phyloP scores from a whole-genome alignment of 352 stramenopile species.

The Aphanomyces astaci region DNA sequence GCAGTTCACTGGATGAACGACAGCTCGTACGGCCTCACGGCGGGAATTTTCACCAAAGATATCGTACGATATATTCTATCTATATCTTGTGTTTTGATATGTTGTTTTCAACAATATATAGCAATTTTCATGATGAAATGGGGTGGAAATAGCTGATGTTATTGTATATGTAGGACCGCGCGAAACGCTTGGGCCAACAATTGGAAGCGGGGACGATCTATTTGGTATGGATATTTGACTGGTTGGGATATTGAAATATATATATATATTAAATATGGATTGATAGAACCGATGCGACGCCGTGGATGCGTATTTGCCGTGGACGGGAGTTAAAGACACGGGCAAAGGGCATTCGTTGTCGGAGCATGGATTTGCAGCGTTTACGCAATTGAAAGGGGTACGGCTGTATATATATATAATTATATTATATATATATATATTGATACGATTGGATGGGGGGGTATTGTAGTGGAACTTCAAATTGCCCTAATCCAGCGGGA shows the following conservation, averaged over 20 bases:
- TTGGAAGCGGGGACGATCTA: slow-evolving; percentile 72
- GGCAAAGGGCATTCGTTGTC: slow-evolving; percentile 77
- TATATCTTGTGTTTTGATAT: not conserved
- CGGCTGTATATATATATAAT: slow-evolving; percentile 16
- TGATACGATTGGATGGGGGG: not conserved
- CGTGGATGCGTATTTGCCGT: slow-evolving; percentile 73
- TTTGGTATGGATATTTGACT: slow-evolving; percentile 30
- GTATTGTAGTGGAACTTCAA: not conserved
- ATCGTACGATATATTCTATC: slow-evolving; percentile 2
- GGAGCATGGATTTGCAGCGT: slow-evolving; percentile 67
- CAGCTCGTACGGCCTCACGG: slow-evolving; percentile 70
- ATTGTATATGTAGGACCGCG: slow-evolving; percentile 47
- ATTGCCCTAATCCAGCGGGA: not conserved
- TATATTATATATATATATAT: slow-evolving; percentile 10
- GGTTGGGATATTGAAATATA: not conserved
- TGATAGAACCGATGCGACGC: slow-evolving; percentile 66
- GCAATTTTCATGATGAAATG: too few species aligned
- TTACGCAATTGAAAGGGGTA: slow-evolving; percentile 77
- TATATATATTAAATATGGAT: too few species aligned
- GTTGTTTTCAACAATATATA: not conserved
- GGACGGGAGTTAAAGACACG: slow-evolving; percentile 65
- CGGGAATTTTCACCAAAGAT: slow-evolving; percentile 60
- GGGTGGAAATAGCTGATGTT: too few species aligned
- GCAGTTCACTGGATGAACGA: slow-evolving; percentile 74
- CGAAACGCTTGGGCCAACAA: slow-evolving; percentile 41